phyloP scores from a whole-genome alignment of 257 asterid species.

The Solanum gandarillasii region DNA sequence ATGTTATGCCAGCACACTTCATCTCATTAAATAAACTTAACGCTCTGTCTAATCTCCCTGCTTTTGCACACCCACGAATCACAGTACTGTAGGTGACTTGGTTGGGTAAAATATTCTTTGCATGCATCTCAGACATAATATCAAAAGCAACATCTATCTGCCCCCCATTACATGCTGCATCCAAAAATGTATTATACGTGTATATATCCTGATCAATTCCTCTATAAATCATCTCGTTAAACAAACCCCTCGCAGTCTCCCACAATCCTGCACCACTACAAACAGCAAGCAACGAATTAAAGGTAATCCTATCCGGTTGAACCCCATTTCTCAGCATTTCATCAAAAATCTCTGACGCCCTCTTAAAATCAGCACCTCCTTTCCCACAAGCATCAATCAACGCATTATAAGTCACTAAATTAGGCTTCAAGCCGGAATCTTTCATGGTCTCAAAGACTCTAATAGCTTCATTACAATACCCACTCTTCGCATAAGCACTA shows the following conservation, averaged over 20 bases:
- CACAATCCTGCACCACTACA: conserved; percentile 90
- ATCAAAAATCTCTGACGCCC: conserved; percentile 64
- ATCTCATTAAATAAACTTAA: conserved; percentile 70
- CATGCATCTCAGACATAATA: conserved; percentile 68
- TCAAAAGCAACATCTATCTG: conserved; percentile 70
- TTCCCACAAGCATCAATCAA: conserved; percentile 91
- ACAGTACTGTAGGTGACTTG: conserved; percentile 83
- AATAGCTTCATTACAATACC: conserved; percentile 64
- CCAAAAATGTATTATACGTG: conserved; percentile 77
- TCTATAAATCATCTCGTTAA: conserved; percentile 57
- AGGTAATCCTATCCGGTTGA: conserved; percentile 82
- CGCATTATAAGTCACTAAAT: conserved; percentile 81
- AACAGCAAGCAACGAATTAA: conserved; percentile 84
- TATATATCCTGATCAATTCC: conserved; percentile 86
- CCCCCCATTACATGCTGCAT: conserved; percentile 80
- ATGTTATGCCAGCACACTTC: conserved; percentile 67
- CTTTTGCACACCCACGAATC: conserved; percentile 93
- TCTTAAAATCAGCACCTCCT: conserved; percentile 84
- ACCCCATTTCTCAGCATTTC: conserved; percentile 69
- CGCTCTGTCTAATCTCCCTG: conserved; percentile 58
- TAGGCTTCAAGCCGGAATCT: conserved; percentile 73
- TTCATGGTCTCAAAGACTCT: conserved; percentile 63
- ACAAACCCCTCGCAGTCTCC: conserved; percentile 60
- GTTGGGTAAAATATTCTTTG: conserved; percentile 58
- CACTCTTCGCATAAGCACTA: conserved; percentile 92